Percentiles rank a stretch among this genome's conserved stretches.
These are phyloP conservation scores for Zygosaccharomyces pseudobailii DNA, from an alignment of 1,139 yeast species.

Conservation along the genomic window DNA sequence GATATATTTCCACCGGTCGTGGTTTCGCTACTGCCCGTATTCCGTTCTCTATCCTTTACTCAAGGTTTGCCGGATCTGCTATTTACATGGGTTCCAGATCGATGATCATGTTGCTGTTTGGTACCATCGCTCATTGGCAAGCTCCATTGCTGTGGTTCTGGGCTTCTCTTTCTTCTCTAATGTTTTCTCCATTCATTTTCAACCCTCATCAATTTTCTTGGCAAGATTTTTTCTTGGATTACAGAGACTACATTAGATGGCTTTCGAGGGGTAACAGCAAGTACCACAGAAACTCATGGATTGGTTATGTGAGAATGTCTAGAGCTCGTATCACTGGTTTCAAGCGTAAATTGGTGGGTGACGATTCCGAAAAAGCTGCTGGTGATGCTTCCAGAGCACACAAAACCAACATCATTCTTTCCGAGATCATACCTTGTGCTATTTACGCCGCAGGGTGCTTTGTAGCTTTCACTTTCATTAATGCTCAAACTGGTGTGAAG, in stretches of 20 bases:
- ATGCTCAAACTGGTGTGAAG: slow-evolving; percentile 94
- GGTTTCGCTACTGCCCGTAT: slow-evolving; percentile 99
- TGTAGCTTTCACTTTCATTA: slow-evolving; percentile 87
- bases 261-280: slow-evolving; percentile 96
- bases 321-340: slow-evolving; percentile 98
- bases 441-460: slow-evolving; percentile 87
- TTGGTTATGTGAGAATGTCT: slow-evolving; percentile 90
- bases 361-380: slow-evolving; percentile 85
- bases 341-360: slow-evolving; percentile 86
- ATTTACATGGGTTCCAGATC: slow-evolving; percentile 95
- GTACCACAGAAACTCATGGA: slow-evolving; percentile 99
- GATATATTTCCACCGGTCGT: slow-evolving; percentile 98
- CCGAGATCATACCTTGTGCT: slow-evolving; percentile 81
- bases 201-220: slow-evolving; percentile 99
- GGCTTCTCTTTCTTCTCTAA: slow-evolving; percentile 87
- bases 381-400: slow-evolving; percentile 96
- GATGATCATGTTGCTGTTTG: slow-evolving; percentile 81
- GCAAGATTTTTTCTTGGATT: slow-evolving; percentile 98
- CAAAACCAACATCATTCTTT: slow-evolving; percentile 76
- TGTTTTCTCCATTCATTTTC: slow-evolving; percentile 90
- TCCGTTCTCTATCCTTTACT: slow-evolving; percentile 90
- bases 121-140: slow-evolving; percentile 94
- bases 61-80: slow-evolving; percentile 96
- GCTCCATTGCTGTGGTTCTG: slow-evolving; percentile 98
- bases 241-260: slow-evolving; percentile 98